Percentiles rank a stretch among this genome's conserved stretches.
phyloP scores from a whole-genome alignment of 2,329 filamentous ascomycete genomes.

The Aspergillus tanneri region DNA sequence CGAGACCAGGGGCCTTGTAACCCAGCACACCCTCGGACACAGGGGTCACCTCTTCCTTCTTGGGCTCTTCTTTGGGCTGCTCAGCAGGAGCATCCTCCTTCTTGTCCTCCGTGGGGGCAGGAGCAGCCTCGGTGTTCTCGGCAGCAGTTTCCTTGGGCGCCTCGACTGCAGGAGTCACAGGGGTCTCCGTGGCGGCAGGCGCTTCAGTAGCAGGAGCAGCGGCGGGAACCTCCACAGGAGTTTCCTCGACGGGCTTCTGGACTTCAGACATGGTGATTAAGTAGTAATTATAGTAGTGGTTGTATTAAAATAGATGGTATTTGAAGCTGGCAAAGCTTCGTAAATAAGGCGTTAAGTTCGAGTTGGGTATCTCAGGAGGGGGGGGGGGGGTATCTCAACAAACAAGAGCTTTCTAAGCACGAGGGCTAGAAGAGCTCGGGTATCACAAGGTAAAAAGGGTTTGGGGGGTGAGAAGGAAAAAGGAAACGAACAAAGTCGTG shows the following conservation, averaged over 20 bases:
- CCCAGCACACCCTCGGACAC: conserved; percentile 80
- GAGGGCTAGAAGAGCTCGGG: conserved; percentile 41
- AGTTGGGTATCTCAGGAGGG: conserved; percentile 22
- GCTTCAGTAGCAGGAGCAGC: conserved; percentile 39
- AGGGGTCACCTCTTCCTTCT: conserved; percentile 58
- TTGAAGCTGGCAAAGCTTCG: conserved; percentile 22
- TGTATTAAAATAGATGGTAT: conserved; percentile 16
- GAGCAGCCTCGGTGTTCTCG: conserved; percentile 36
- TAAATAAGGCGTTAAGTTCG: conserved; percentile 15
- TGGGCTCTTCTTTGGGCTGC: conserved; percentile 37
- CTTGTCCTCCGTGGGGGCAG: conserved; percentile 34
- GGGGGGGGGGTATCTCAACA: conserved; percentile 36
- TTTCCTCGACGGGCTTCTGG: conserved; percentile 68
- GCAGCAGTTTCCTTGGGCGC: conserved; percentile 35
- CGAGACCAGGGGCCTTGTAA: conserved; percentile 84
- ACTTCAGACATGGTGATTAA: conserved; percentile 66
- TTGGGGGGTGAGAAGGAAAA: conserved; percentile 15
- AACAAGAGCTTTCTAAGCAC: conserved; percentile 31
- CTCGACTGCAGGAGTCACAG: conserved; percentile 36
- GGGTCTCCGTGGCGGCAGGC: conserved; percentile 39
- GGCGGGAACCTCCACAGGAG: conserved; percentile 43
- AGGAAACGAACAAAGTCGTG: conserved; percentile 23
- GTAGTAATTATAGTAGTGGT: conserved; percentile 20
- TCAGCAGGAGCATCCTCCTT: conserved; percentile 39
- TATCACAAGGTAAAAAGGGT: conserved; percentile 32